Evolutionary conservation across 805 yeast genomes (phyloP).

Genomic region (Wickerhamiella cacticola): DNA sequence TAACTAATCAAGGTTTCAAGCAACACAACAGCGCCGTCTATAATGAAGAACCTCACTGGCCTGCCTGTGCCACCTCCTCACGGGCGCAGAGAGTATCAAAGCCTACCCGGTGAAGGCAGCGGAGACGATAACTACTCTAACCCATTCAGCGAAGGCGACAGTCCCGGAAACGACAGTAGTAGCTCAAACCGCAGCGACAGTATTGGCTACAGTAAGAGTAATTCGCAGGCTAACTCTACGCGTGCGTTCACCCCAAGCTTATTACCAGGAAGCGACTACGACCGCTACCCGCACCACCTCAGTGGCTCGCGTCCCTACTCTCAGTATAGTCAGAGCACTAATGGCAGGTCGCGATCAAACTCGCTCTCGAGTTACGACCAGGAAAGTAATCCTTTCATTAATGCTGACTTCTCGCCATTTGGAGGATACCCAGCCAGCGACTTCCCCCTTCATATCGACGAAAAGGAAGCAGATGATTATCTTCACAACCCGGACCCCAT

Average conservation of each 20-base stretch:
- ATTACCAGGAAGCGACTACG: slow-evolving; percentile 25
- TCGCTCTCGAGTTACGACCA: slow-evolving; percentile 16
- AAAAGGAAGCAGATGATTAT: slow-evolving; percentile 90
- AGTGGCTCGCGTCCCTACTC: slow-evolving; percentile 8
- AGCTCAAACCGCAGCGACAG: slow-evolving; percentile 12
- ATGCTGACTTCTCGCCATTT: slow-evolving; percentile 51
- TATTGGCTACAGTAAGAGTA: slow-evolving; percentile 1
- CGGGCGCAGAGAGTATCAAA: slow-evolving; percentile 18
- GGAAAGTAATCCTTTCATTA: slow-evolving; percentile 23
- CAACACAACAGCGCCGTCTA: neutral
- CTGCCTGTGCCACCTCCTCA: slow-evolving; percentile 15
- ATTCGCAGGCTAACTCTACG: slow-evolving; percentile 14
- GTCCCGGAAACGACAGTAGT: slow-evolving; percentile 13
- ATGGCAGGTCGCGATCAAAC: slow-evolving; percentile 15
- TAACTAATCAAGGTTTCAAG: neutral
- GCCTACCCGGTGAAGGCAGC: slow-evolving; percentile 17
- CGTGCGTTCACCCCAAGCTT: slow-evolving; percentile 18
- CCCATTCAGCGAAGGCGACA: slow-evolving; percentile 14
- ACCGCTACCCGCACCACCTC: slow-evolving; percentile 29
- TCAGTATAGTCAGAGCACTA: slow-evolving; percentile 12
- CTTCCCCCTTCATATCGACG: slow-evolving; percentile 83
- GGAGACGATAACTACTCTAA: slow-evolving; percentile 11
- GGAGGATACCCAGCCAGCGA: slow-evolving; percentile 94
- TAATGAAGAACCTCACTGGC: slow-evolving; percentile 14
- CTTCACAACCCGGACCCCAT: slow-evolving; percentile 94